Evolutionary conservation across 192 early-diverging fungal genomes (phyloP).

Genomic region (Podochytrium sp.): DNA sequence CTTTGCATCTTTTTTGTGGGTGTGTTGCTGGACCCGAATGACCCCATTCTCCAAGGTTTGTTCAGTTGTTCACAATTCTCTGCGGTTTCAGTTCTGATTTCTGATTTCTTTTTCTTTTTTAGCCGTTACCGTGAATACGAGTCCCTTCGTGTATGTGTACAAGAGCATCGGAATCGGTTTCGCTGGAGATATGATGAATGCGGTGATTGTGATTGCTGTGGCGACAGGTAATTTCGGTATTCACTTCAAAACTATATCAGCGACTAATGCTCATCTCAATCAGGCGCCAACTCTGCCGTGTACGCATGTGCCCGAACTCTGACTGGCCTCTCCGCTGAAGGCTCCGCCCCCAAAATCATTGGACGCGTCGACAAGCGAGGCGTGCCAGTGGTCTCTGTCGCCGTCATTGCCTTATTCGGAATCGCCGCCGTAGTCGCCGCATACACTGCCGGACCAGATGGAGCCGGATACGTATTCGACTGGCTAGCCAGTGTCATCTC

Average conservation of each 20-base stretch:
- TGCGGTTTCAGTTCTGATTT: too few relatives aligned
- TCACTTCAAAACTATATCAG: too few relatives aligned
- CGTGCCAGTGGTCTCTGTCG: slow-evolving; percentile 63
- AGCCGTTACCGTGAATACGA: slow-evolving; percentile 59
- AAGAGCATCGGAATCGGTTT: slow-evolving; percentile 55
- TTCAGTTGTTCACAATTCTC: too few relatives aligned
- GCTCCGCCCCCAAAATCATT: slow-evolving; percentile 66
- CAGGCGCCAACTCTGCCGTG: slow-evolving; percentile 76
- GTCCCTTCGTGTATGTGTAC: slow-evolving; percentile 73
- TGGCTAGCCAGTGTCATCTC: slow-evolving; percentile 42
- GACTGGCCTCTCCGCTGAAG: slow-evolving; percentile 63
- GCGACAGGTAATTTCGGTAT: too few relatives aligned
- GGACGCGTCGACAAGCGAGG: slow-evolving; percentile 50
- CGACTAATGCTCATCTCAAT: slow-evolving; percentile 71
- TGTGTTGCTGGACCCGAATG: slow-evolving; percentile 67
- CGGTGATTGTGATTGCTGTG: too few relatives aligned
- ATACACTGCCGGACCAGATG: slow-evolving; percentile 12
- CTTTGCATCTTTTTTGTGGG: slow-evolving; percentile 71
- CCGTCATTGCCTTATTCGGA: slow-evolving; percentile 19
- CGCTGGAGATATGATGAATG: slow-evolving; percentile 73
- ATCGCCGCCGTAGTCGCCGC: background rate
- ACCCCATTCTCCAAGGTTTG: slow-evolving; percentile 65
- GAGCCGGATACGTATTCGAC: slow-evolving; percentile 48
- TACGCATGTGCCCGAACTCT: slow-evolving; percentile 75
- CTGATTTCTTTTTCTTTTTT: too few relatives aligned